phyloP scores from a whole-genome alignment of 2,329 filamentous ascomycete species.

The Xylariaceae sp. region DNA sequence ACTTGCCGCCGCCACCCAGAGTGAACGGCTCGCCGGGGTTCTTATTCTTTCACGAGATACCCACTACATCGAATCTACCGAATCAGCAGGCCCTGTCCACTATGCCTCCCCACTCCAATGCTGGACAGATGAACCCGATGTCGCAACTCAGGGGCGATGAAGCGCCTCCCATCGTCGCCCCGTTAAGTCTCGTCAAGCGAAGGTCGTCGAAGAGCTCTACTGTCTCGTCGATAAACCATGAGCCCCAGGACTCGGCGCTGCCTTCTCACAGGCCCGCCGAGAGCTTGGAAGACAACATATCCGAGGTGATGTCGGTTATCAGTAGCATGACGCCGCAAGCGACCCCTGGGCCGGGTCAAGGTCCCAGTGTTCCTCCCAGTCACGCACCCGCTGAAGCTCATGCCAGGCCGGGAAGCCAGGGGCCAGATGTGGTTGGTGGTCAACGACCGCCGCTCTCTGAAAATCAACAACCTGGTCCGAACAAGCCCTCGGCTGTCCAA shows the following conservation, averaged over 20 bases:
- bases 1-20: constrained; percentile 9
- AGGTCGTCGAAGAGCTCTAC: constrained; percentile 14
- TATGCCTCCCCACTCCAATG: no score
- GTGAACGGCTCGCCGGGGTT: constrained; percentile 20
- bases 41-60: constrained; percentile 24
- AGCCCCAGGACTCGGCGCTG: constrained; percentile 1
- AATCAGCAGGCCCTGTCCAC: no score
- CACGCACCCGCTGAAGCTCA: not conserved
- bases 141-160: constrained; percentile 7
- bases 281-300: constrained; percentile 11
- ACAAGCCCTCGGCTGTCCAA: no score
- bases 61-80: constrained; percentile 3
- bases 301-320: constrained; percentile 16
- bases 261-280: not conserved
- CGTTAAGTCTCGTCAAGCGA: constrained; percentile 19
- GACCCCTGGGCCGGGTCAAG: constrained; percentile 2
- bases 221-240: constrained; percentile 6
- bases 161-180: constrained; percentile 17
- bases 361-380: not conserved
- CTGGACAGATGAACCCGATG: constrained; percentile 4
- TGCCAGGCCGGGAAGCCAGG: not conserved
- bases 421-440: not conserved
- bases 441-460: constrained; percentile 2
- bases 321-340: constrained; percentile 10
- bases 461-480: no score